Percentiles rank a stretch among this genome's conserved stretches.
Evolutionary conservation across 306 rosid species (phyloP).

Genomic region (Prunus salicina): DNA sequence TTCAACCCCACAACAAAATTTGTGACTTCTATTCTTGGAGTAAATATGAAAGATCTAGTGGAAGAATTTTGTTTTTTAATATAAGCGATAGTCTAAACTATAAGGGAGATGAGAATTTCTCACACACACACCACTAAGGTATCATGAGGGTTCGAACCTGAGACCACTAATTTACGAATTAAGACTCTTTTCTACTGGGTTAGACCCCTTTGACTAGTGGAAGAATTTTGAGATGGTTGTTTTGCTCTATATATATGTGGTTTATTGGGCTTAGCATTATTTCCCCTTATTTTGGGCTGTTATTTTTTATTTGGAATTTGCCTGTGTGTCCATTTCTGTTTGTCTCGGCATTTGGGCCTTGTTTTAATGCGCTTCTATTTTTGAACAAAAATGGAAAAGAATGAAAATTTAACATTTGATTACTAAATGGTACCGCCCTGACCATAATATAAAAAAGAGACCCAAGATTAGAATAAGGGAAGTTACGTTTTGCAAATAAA

Average conservation of each 20-base stretch:
- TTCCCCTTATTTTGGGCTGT: too few relatives aligned
- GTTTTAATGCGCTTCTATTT: background rate
- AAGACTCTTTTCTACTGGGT: fast-evolving
- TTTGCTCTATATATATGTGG: background rate
- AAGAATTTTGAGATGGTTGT: background rate
- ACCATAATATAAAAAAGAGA: background rate
- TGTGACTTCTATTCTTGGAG: background rate
- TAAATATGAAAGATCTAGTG: background rate
- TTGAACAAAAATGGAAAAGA: background rate
- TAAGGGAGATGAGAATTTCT: fast-evolving
- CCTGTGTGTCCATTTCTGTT: background rate
- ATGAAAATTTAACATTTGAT: background rate
- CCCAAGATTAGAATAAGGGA: too few relatives aligned
- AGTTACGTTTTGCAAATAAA: too few relatives aligned
- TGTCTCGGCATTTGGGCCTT: background rate
- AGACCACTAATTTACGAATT: fast-evolving
- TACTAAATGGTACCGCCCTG: too few relatives aligned
- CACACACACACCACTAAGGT: too few relatives aligned
- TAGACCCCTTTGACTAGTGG: fast-evolving
- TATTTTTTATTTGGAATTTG: too few relatives aligned
- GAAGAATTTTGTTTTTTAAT: background rate
- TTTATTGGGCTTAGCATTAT: background rate
- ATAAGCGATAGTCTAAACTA: fast-evolving
- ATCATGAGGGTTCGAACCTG: fast-evolving
- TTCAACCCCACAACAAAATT: background rate